Base-by-base conservation (phyloP, 2,329 filamentous ascomycete genomes). In the Tolypocladium nubicola region DNA sequence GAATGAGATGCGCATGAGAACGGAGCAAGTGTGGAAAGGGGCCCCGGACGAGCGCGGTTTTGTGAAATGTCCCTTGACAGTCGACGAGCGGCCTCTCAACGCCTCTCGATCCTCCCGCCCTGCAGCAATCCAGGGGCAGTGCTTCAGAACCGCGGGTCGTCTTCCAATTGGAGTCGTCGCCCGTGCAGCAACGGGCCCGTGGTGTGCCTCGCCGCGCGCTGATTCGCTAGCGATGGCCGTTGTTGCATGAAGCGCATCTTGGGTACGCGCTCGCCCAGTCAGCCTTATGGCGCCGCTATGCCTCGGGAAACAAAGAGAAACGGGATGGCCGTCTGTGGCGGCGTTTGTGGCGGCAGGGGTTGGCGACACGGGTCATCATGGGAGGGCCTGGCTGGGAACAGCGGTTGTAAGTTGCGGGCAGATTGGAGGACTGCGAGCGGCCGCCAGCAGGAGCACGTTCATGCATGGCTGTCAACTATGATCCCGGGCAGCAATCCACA, bases 191-290 rank as follows among this genome's bases (percentile, higher is more conserved):
- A 35, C 45, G 53, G 55, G n/a, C 37, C 43, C 47, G 14, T 6
- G 8, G 11, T n/a, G 21, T 19, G 11, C 23, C 26, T 38, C 37
- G 43, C 33, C 33, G 41, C 43, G 40, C 56, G 57, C 57, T 66
- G 63, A 66, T 66, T 66, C 58, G 65, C 60, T 66, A 64, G 64
- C 71, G 70, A 59, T 57, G 67, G 59, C 64, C 66, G 57, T 56
- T 66, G 62, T 68, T 64, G 54, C 63, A 65, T 63, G 67, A 65
- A 62, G 61, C 62, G 60, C 63, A 60, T 63, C 55, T 62, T 61
- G 62, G 64, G 62, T 59, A 64, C 59, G 61, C 47, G 54, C 58
- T 60, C 53, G 43, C 43, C 40, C 56, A 60, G 58, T 59, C 60
- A 61, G 59, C 60, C 59, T 56, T 61, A 60, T 57, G 56, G 54